A percentile compares a stretch with the other conserved stretches of the same genome.
phyloP scores from a whole-genome alignment of 1,139 yeast species.

The Geotrichum europaeum region DNA sequence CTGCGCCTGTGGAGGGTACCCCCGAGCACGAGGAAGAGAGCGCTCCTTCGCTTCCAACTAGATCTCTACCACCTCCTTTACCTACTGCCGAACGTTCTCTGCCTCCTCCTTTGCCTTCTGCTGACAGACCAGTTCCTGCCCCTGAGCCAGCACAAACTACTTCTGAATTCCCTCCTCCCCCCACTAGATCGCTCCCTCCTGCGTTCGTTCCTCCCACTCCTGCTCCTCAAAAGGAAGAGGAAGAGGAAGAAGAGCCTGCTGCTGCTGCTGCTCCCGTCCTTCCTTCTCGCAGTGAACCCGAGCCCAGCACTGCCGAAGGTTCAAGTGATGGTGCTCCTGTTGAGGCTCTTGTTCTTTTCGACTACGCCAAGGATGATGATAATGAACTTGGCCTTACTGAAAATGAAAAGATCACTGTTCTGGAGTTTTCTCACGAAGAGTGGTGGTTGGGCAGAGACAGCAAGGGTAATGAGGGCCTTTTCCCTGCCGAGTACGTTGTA shows the following conservation, averaged over 20 bases:
- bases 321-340: conserved; percentile 18
- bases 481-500: conserved; percentile 67
- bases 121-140: background rate
- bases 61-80: conserved; percentile 4
- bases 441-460: conserved; percentile 78
- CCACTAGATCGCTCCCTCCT: conserved; percentile 5
- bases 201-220: conserved; percentile 5
- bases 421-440: conserved; percentile 66
- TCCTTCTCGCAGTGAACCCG: conserved; percentile 19
- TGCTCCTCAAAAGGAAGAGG: conserved; percentile 9
- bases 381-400: conserved; percentile 63
- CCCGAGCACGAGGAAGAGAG: conserved; percentile 17
- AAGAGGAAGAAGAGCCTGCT: conserved; percentile 10
- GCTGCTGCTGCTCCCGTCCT: conserved; percentile 17
- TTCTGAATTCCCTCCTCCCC: conserved; percentile 3
- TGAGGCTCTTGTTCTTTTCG: conserved; percentile 52
- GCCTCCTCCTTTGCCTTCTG: conserved; percentile 9
- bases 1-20: conserved; percentile 11
- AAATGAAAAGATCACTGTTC: conserved; percentile 59
- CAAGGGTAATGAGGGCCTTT: conserved; percentile 59
- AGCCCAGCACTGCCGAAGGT: conserved; percentile 17
- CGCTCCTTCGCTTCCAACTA: conserved; percentile 11
- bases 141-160: background rate
- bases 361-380: conserved; percentile 68
- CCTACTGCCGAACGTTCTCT: conserved; percentile 2